These are phyloP conservation scores for Metschnikowia orientalis DNA, from an alignment of 805 yeast species.

Conservation along the genomic window DNA sequence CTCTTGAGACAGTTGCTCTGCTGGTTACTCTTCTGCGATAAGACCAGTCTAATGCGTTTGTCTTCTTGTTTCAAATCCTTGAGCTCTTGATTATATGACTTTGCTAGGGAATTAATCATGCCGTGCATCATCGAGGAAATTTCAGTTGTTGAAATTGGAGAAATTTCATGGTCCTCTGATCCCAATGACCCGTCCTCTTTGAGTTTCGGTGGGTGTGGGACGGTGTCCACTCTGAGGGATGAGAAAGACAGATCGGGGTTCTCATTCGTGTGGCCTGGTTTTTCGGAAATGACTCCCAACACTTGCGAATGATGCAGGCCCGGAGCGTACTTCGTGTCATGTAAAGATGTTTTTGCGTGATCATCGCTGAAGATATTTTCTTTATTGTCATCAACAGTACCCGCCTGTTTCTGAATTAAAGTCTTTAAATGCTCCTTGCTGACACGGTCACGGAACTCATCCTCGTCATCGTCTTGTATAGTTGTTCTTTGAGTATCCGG, in stretches of 20 bases:
- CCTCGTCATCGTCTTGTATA: slow-evolving; percentile 38
- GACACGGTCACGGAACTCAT: slow-evolving; percentile 26
- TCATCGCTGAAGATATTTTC: slow-evolving; percentile 45
- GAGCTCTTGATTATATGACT: slow-evolving; percentile 52
- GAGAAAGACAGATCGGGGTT: neutral
- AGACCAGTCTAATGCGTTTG: slow-evolving; percentile 29
- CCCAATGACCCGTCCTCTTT: slow-evolving; percentile 1
- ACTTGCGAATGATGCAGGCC: slow-evolving; percentile 2
- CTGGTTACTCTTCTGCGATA: slow-evolving; percentile 48
- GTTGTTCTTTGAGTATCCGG: slow-evolving; percentile 46
- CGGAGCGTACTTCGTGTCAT: slow-evolving; percentile 12
- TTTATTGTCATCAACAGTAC: slow-evolving; percentile 38
- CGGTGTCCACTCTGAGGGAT: slow-evolving; percentile 15
- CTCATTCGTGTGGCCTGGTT: slow-evolving; percentile 7
- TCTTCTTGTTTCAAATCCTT: slow-evolving; percentile 31
- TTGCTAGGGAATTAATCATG: slow-evolving; percentile 47
- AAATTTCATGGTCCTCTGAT: neutral
- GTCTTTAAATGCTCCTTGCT: slow-evolving; percentile 32
- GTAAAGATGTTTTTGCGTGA: slow-evolving; percentile 21
- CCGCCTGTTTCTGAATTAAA: slow-evolving; percentile 22
- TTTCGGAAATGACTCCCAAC: slow-evolving; percentile 25
- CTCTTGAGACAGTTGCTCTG: slow-evolving; percentile 27
- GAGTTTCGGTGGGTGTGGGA: slow-evolving; percentile 29
- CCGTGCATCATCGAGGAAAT: slow-evolving; percentile 32
- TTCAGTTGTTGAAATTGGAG: slow-evolving; percentile 28